These are phyloP conservation scores for Quercus parvula DNA, from an alignment of 306 rosid species.

Conservation along the genomic window DNA sequence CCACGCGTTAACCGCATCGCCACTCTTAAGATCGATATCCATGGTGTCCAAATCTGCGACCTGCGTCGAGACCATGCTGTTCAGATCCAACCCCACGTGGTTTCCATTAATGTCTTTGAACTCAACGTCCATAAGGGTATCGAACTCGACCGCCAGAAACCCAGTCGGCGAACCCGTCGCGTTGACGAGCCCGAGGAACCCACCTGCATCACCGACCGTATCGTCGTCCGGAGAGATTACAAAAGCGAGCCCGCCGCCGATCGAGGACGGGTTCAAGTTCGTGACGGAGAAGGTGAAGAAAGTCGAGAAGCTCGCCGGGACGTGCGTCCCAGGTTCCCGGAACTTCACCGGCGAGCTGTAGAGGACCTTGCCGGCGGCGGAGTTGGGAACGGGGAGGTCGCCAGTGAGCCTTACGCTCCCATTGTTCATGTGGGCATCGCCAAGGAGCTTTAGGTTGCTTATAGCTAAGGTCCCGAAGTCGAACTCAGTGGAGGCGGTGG, in stretches of 20 bases:
- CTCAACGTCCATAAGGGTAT: constrained; percentile 87
- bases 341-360: constrained; percentile 65
- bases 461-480: constrained; percentile 76
- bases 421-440: constrained; percentile 90
- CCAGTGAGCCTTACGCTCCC: constrained; percentile 78
- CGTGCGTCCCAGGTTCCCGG: constrained; percentile 43
- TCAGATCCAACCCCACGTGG: constrained; percentile 92
- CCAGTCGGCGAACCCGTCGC: constrained; percentile 17
- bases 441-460: constrained; percentile 69
- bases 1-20: constrained; percentile 81
- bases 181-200: constrained; percentile 57
- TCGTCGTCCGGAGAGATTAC: constrained; percentile 64
- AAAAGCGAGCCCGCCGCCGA: constrained; percentile 92
- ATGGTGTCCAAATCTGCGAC: constrained; percentile 51
- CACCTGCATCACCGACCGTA: constrained; percentile 67
- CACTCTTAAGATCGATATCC: constrained; percentile 81
- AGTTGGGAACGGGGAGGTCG: constrained; percentile 88
- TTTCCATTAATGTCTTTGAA: constrained; percentile 87
- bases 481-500: constrained; percentile 48
- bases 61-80: constrained; percentile 60
- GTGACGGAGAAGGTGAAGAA: constrained; percentile 77
- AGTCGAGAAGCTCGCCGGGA: constrained; percentile 71
- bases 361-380: constrained; percentile 79
- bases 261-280: constrained; percentile 84
- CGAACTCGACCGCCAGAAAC: constrained; percentile 87